Evolutionary conservation across 1,284 basidiomycete species (phyloP), one percentile per base, ranked within the genome.

Genomic region (Microbotryomycetes sp.): DNA sequence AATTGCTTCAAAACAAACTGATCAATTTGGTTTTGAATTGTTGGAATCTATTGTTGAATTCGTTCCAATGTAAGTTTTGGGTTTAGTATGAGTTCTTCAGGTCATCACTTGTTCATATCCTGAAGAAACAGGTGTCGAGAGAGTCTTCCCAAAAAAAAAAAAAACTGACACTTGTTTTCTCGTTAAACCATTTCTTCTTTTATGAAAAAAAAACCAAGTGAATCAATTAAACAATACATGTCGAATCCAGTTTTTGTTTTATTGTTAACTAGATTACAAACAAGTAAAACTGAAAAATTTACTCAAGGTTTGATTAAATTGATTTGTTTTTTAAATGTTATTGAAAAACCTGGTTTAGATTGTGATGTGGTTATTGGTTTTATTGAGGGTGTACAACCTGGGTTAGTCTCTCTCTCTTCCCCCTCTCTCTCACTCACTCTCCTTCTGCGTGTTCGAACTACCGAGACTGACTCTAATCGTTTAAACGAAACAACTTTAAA

Each of bases 21-120:
- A 99, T 72, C 81, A 80, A 0, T 93, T 86, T 82, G 96, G 89
- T 1, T 92, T 97, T 69, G 92, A 97, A 74, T 78, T 98, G 19
- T 74, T 99, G 55, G 84, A 92, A 68, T 82, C 84, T 12, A 81
- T 97, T 30, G 83, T 92, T 62, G 81, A 82, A 62, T 77, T 84
- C 67, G 81, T 92, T 9, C 84, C 88, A 50, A 78, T 83, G 87
- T 92, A 74, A 77, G 88, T 83, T 2, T n/a, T n/a, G n/a, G n/a
- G n/a, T n/a, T n/a, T n/a, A n/a, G n/a, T n/a, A n/a, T n/a, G n/a
- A n/a, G n/a, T n/a, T n/a, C n/a, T n/a, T n/a, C n/a, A n/a, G n/a
- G n/a, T n/a, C n/a, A n/a, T n/a, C n/a, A n/a, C n/a, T n/a, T n/a
- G n/a, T n/a, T n/a, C n/a, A n/a, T n/a, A n/a, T n/a, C n/a, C n/a